Percentiles rank a stretch among this genome's conserved stretches.
Conservation (phyloP, 352 stramenopile species). For the Lagenidium sp. region DNA sequence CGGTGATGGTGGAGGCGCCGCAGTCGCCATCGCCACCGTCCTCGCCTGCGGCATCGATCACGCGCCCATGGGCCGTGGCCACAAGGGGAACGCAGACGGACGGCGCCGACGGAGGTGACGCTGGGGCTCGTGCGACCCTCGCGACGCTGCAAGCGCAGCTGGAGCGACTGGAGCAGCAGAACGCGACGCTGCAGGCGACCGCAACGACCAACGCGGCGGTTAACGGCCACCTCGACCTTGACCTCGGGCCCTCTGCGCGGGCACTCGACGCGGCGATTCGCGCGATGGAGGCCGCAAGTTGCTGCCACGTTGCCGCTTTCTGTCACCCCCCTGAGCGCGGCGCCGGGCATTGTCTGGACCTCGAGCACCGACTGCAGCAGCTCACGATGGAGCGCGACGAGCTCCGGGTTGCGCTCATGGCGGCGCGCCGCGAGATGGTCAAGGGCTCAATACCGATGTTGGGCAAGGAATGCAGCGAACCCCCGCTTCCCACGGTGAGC, state of each 20-base stretch:
- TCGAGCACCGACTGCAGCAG: conserved; percentile 6
- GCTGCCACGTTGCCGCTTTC: not conserved
- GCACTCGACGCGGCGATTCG: no score
- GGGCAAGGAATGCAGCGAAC: no score
- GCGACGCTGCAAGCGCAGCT: conserved; percentile 5
- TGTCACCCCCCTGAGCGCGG: not conserved
- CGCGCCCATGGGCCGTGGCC: no score
- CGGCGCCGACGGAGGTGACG: not conserved
- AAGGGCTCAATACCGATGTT: no score
- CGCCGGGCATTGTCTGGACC: conserved; percentile 1
- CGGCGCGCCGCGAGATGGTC: no score
- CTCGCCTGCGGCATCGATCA: no score
- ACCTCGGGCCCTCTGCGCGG: no score
- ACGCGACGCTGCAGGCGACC: not conserved
- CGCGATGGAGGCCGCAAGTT: conserved; percentile 1
- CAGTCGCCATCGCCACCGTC: no score
- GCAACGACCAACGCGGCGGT: no score
- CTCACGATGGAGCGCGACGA: not conserved
- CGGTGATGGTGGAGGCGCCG: no score
- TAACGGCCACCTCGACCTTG: no score
- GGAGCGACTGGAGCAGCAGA: conserved; percentile 2
- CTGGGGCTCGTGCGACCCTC: not conserved
- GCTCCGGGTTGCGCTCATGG: no score
- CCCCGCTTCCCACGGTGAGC: not conserved
- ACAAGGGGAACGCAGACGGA: conserved; percentile 8